phyloP scores from a whole-genome alignment of 768 basidiomycete genomes.

The Solioccasus polychromus region DNA sequence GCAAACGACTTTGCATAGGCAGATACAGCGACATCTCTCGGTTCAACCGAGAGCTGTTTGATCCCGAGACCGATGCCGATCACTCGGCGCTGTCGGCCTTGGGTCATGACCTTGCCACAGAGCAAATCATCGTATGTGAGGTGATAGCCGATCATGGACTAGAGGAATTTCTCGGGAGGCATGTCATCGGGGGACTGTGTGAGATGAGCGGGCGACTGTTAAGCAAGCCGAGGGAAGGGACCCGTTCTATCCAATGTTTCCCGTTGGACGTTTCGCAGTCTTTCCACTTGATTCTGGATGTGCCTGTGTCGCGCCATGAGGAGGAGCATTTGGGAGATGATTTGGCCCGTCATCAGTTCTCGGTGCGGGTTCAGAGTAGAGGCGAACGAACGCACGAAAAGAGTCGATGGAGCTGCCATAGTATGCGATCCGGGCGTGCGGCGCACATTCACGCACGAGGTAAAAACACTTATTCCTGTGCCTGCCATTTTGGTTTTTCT shows the following conservation, averaged over 20 bases:
- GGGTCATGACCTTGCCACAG: too few relatives aligned
- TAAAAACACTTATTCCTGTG: slow-evolving; percentile 71
- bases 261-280: slow-evolving; percentile 58
- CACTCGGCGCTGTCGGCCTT: too few relatives aligned
- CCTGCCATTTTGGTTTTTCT: too few relatives aligned
- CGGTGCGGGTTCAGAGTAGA: background rate
- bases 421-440: slow-evolving; percentile 52
- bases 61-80: too few relatives aligned
- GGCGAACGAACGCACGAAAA: slow-evolving; percentile 54
- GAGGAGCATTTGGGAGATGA: slow-evolving; percentile 70
- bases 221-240: slow-evolving; percentile 30
- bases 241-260: slow-evolving; percentile 84
- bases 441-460: slow-evolving; percentile 58
- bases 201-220: background rate
- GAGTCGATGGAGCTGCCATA: slow-evolving; percentile 58
- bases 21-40: too few relatives aligned
- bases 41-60: too few relatives aligned
- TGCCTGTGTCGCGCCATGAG: slow-evolving; percentile 86
- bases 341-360: slow-evolving; percentile 65
- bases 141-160: slow-evolving; percentile 80
- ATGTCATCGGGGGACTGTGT: slow-evolving; percentile 56
- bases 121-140: too few relatives aligned
- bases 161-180: slow-evolving; percentile 61
- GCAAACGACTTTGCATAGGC: too few relatives aligned
- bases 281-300: slow-evolving; percentile 72